Evolutionary conservation across 305 asterid genomes (phyloP).

Genomic region (Ajuga reptans): DNA sequence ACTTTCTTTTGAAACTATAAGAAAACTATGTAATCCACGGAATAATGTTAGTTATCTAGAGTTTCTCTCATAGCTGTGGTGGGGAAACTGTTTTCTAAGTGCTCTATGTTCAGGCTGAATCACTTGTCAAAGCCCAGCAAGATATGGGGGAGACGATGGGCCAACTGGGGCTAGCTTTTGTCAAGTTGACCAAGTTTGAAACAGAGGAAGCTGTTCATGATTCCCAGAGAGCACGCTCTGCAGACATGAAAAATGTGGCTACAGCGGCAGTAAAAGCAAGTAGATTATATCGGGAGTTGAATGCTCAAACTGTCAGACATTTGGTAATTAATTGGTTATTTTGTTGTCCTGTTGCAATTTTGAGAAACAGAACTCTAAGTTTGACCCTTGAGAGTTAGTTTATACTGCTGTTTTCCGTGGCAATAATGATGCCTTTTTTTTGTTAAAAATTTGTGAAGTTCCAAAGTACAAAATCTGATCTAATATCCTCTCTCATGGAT

Average conservation of each 20-base stretch:
- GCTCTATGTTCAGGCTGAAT: slow-evolving; percentile 62
- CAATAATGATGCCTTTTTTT: neutral
- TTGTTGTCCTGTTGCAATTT: slow-evolving; percentile 13
- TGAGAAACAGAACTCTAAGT: neutral
- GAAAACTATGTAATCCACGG: slow-evolving; percentile 4
- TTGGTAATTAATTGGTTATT: slow-evolving; percentile 41
- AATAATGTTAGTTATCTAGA: neutral
- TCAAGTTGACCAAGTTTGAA: slow-evolving; percentile 87
- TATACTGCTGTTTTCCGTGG: slow-evolving; percentile 10
- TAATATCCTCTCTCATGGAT: neutral
- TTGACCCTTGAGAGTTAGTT: neutral
- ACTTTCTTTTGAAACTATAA: neutral
- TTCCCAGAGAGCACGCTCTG: slow-evolving; percentile 73
- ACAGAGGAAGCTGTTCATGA: slow-evolving; percentile 76
- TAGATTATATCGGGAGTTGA: slow-evolving; percentile 85
- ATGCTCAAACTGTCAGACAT: slow-evolving; percentile 91
- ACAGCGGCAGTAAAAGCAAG: slow-evolving; percentile 94
- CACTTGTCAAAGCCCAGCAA: slow-evolving; percentile 85
- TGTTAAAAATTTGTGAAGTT: neutral
- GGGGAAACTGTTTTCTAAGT: slow-evolving; percentile 1
- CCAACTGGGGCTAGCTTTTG: slow-evolving; percentile 84
- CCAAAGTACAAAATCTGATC: neutral
- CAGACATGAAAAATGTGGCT: slow-evolving; percentile 88
- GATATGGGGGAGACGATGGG: slow-evolving; percentile 96
- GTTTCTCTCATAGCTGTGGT: neutral